phyloP scores from a whole-genome alignment of 352 stramenopile species.

The Phytophthora sansomeana region DNA sequence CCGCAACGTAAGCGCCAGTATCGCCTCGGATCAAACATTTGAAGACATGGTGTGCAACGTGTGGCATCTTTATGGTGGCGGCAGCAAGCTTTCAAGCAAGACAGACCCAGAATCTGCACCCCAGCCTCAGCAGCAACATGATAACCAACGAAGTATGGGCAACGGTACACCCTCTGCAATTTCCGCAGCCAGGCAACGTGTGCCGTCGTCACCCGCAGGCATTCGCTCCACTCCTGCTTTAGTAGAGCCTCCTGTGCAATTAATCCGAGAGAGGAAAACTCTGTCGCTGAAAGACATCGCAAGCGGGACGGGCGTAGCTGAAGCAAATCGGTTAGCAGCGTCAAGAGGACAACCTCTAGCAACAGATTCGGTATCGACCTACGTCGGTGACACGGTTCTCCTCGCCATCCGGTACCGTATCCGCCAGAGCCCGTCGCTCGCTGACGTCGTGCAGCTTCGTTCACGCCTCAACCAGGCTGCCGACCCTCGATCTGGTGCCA shows the following conservation, averaged over 20 bases:
- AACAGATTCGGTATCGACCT: conserved; percentile 3
- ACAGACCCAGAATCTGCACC: neutral
- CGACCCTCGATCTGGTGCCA: conserved; percentile 59
- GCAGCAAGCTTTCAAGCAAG: conserved; percentile 12
- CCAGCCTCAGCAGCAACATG: conserved; percentile 24
- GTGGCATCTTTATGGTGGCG: conserved; percentile 52
- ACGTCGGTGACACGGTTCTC: conserved; percentile 52
- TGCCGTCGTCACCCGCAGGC: conserved; percentile 6
- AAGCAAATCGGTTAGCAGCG: conserved; percentile 11
- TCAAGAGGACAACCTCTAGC: conserved; percentile 5
- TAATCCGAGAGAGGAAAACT: conserved; percentile 49
- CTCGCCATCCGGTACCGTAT: conserved; percentile 53
- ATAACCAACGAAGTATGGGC: conserved; percentile 18
- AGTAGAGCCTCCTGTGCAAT: conserved; percentile 8
- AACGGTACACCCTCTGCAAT: conserved; percentile 10
- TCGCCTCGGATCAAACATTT: conserved; percentile 93
- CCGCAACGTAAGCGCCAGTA: conserved; percentile 87
- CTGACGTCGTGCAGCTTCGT: conserved; percentile 59
- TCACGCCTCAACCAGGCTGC: conserved; percentile 55
- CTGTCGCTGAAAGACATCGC: conserved; percentile 70
- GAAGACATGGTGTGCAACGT: conserved; percentile 92
- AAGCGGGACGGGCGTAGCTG: conserved; percentile 35
- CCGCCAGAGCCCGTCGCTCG: conserved; percentile 49
- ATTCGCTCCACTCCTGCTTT: conserved; percentile 1
- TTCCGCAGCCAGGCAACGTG: neutral